Base-by-base conservation (phyloP, 768 basidiomycete species). In the Cystobasidium onofrii region DNA sequence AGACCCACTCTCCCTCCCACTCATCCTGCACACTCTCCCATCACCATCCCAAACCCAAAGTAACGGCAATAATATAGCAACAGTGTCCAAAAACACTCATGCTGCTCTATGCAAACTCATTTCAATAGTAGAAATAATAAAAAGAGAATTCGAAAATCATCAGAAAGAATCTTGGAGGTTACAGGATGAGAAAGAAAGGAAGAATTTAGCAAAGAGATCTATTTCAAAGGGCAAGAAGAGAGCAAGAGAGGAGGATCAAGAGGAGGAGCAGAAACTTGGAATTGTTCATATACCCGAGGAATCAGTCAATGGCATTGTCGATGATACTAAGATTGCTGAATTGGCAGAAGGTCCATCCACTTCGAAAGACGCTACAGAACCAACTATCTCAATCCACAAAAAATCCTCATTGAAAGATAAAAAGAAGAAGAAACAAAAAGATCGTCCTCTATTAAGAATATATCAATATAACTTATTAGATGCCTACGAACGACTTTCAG, bases 111-210 rank as follows among this genome's bases (percentile, higher is more conserved):
- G 65, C 34, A 74, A 74, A 50, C 73, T 74, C 29, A 70, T 74
- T n/a, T 61, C 52, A 1, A 55, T 74, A 43, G 73, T 74, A 15
- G 73, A 74, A 61, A 74, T 74, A 71, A 36, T 74, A 34, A 74
- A 74, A 44, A 39, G 73, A 36, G 62, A 74, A 34, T 69, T 71
- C 54, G 55, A 34, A 61, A 10, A 3, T 36, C 43, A 57, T 36
- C 69, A 71, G 54, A 31, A 46, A 17, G 46, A 54, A 20, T 46
- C 9, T 23, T 50, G 65, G 41, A 44, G 63, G 34, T 3, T 34
- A 23, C 13, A 44, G 18, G 31, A 55, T 39, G 54, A 61, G 64
- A 34, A 72, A 33, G 70, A 34, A 61, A 12, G 31, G 27, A 31
- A 18, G 31, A 31, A 31, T 44, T 64, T 39, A 23, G 34, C 15